A percentile compares a stretch with the other conserved stretches of the same genome.
Conservation (phyloP, 352 stramenopile species). For the Globisporangium acanthophoron region DNA sequence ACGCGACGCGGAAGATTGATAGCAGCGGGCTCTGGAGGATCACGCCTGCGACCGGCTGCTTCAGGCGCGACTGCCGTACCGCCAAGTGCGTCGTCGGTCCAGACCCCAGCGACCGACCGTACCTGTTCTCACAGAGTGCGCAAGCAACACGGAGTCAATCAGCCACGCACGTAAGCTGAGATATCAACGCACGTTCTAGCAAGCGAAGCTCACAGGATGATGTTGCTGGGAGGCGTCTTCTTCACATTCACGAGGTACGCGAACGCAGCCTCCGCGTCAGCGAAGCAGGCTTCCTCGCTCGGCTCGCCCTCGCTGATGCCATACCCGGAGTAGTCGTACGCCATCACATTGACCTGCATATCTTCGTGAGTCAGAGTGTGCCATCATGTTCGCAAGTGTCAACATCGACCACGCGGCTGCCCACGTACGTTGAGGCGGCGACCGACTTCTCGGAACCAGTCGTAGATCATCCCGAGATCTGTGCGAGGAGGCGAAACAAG, state of each 20-base stretch:
- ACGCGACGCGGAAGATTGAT: slow-evolving; percentile 96
- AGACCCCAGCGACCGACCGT: slow-evolving; percentile 88
- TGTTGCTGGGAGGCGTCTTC: slow-evolving; percentile 87
- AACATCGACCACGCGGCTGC: background rate
- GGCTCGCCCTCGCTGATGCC: slow-evolving; percentile 92
- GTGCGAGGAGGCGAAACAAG: background rate
- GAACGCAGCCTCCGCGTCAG: slow-evolving; percentile 94
- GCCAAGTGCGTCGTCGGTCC: slow-evolving; percentile 97
- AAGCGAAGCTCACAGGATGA: slow-evolving; percentile 89
- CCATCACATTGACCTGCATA: slow-evolving; percentile 78
- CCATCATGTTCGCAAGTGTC: background rate
- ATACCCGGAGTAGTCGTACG: slow-evolving; percentile 97
- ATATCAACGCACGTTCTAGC: slow-evolving; percentile 4
- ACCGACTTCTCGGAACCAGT: slow-evolving; percentile 94
- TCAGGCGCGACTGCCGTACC: slow-evolving; percentile 85
- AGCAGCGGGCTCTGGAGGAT: slow-evolving; percentile 96
- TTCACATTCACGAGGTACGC: slow-evolving; percentile 92
- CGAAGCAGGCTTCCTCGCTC: slow-evolving; percentile 93
- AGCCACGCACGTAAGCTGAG: background rate
- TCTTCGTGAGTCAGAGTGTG: background rate
- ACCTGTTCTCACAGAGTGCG: slow-evolving; percentile 30
- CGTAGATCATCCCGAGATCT: slow-evolving; percentile 97
- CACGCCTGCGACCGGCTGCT: slow-evolving; percentile 91
- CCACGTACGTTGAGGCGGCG: slow-evolving; percentile 53
- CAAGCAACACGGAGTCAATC: background rate